Conservation (phyloP, 345 rosid genomes). For the Cardamine resedifolia region DNA sequence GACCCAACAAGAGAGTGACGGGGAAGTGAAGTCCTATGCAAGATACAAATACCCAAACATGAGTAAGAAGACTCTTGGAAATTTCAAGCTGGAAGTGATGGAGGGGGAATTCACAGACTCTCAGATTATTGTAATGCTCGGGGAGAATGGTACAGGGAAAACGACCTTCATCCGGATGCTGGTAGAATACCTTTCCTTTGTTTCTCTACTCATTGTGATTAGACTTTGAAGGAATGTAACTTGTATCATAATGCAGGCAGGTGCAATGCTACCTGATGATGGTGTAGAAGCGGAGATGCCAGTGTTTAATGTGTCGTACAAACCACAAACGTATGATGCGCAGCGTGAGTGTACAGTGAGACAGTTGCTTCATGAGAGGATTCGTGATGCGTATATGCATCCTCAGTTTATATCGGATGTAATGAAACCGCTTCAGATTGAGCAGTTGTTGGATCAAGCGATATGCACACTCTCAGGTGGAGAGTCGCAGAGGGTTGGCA, state of each 20-base stretch:
- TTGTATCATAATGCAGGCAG: too few relatives aligned
- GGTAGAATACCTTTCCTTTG: too few relatives aligned
- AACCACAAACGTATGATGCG: constrained; percentile 82
- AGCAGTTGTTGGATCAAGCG: constrained; percentile 78
- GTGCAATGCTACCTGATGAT: constrained; percentile 63
- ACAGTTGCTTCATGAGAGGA: constrained; percentile 64
- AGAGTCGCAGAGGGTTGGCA: constrained; percentile 86
- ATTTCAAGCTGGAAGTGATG: constrained; percentile 59
- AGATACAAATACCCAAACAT: constrained; percentile 83
- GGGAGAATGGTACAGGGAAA: constrained; percentile 93
- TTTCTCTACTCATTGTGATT: too few relatives aligned
- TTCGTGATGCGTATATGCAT: constrained; percentile 75
- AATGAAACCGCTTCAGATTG: constrained; percentile 90
- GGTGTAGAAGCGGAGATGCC: constrained; percentile 76
- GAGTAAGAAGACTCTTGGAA: constrained; percentile 73
- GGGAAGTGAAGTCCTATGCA: constrained; percentile 81
- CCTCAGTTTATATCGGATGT: constrained; percentile 90
- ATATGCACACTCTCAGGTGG: constrained; percentile 57
- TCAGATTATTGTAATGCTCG: constrained; percentile 85
- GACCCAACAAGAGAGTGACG: constrained; percentile 75
- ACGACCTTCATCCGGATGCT: constrained; percentile 95
- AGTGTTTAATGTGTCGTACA: constrained; percentile 88
- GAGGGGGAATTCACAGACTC: constrained; percentile 97
- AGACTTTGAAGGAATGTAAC: too few relatives aligned
- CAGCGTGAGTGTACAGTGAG: constrained; percentile 64